phyloP scores from a whole-genome alignment of 2,329 filamentous ascomycete genomes.

The Colletotrichum chrysophilum region DNA sequence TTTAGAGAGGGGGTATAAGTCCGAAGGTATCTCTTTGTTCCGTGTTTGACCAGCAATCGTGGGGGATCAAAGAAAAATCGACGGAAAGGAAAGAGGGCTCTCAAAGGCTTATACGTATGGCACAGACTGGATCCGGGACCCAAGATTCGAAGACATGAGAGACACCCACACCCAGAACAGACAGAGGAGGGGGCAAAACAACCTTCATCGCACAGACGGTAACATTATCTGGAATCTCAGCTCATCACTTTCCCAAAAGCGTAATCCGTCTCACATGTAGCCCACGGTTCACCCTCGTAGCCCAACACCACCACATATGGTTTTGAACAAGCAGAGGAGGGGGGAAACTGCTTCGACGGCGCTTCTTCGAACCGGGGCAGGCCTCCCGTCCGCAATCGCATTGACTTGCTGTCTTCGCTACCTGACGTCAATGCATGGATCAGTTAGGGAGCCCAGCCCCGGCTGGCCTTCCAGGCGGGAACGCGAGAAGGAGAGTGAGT shows the following conservation, averaged over 20 bases:
- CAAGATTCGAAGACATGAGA: background rate
- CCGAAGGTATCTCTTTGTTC: background rate
- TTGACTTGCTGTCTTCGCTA: slow-evolving; percentile 3
- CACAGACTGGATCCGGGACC: slow-evolving; percentile 3
- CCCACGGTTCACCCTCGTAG: slow-evolving; percentile 16
- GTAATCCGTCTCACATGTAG: slow-evolving; percentile 13
- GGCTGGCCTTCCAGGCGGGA: background rate
- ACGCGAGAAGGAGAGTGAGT: background rate
- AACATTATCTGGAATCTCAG: slow-evolving; percentile 13
- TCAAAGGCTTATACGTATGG: slow-evolving; percentile 15
- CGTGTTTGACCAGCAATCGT: slow-evolving; percentile 16
- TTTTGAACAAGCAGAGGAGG: background rate
- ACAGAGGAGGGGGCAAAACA: slow-evolving; percentile 5
- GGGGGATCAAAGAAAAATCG: background rate
- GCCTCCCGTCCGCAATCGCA: slow-evolving; percentile 5
- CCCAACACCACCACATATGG: background rate
- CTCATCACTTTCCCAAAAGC: slow-evolving; percentile 20
- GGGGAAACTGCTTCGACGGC: background rate
- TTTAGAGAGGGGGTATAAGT: background rate
- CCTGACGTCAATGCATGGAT: slow-evolving; percentile 20
- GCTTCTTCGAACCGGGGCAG: background rate
- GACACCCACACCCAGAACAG: background rate
- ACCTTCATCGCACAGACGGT: slow-evolving; percentile 17
- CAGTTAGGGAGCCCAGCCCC: background rate
- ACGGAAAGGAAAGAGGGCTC: background rate